Conservation (phyloP, 805 yeast genomes). For the Monosporozyma aquatica region DNA sequence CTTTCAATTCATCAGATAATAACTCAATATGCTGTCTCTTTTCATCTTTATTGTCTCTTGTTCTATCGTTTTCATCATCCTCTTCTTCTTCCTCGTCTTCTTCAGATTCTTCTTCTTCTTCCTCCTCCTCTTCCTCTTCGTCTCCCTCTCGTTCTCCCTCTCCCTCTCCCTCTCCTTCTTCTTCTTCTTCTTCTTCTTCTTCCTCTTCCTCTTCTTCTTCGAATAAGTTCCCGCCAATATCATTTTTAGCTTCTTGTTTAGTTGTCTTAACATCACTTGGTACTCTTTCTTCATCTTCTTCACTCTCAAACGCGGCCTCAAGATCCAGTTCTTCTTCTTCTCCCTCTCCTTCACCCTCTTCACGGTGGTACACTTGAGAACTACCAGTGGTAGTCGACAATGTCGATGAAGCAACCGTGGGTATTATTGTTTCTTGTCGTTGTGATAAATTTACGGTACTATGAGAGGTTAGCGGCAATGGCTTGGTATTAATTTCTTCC, state of each 20-base stretch:
- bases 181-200: conserved; percentile 27
- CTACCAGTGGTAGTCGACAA: no score
- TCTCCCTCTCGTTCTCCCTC: conserved; percentile 30
- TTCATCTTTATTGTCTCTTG: conserved; percentile 43
- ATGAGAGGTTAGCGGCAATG: conserved; percentile 11
- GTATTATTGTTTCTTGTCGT: neutral
- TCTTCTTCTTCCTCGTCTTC: conserved; percentile 40
- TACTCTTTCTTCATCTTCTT: conserved; percentile 25
- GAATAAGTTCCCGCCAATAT: no score
- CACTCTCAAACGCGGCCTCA: conserved; percentile 44
- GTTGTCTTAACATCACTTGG: conserved; percentile 22
- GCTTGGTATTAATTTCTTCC: conserved; percentile 29
- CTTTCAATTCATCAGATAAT: conserved; percentile 76
- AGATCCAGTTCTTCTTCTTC: conserved; percentile 48
- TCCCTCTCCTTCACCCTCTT: conserved; percentile 21
- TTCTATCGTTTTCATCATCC: conserved; percentile 43
- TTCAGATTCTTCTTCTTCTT: conserved; percentile 39
- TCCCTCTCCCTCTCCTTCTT: conserved; percentile 24
- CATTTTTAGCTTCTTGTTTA: no score
- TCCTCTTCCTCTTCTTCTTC: no score
- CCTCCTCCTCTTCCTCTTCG: conserved; percentile 35
- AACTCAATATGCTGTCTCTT: conserved; percentile 62
- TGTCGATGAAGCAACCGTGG: neutral
- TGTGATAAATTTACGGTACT: neutral
- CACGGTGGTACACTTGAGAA: no score